Evolutionary conservation across 2,329 filamentous ascomycete genomes (phyloP), one percentile per base, ranked within the genome.

Genomic region (Purpureocillium takamizusanense): DNA sequence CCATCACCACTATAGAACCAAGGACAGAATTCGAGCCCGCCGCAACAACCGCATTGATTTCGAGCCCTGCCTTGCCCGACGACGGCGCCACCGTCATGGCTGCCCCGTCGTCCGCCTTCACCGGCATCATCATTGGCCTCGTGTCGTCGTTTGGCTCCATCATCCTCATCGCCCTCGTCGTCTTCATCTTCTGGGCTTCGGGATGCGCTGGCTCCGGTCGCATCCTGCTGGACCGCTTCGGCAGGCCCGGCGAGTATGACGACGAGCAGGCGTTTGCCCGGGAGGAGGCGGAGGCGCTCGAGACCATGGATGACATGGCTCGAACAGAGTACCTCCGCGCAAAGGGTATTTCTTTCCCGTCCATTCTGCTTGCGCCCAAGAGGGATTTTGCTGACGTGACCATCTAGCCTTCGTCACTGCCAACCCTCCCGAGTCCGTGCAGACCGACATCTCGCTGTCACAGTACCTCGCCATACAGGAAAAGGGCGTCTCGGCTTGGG

Each of bases 401-500:
- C 12, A 15, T 13, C 32, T 50, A 98, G 92, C 90, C 25, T 98
- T 95, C 57, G 80, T 95, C 45, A 83, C 92, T 60, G 86, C 83
- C 40, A 95, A 97, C 56, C 92, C 90, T 3, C 88, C 92, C 47
- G 92, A 98, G 61, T 97, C 92, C 7, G 69, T 90, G 42, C 88
- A 92, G 54, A 97, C 92, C 49, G 92, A 98, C 57, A 98, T 98
- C 47, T 97, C 92, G 16, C 68, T 98, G 46, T 97, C 92, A 28
- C 92, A 98, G 60, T 97, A 95, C 59, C 75, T 98, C 42, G 92
- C 92, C 31, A 98, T 98, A 49, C 92, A 98, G 66, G 92, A 98
- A 67, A 98, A 98, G 62, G 92, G 92, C 36, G 90, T 98, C n/a
- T 95, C 92, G 5, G 92, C 92, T 7, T 98, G 92, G 92, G 92